Evolutionary conservation across 202 grass and related monocot species (phyloP).

Genomic region (Elaeis oleifera): DNA sequence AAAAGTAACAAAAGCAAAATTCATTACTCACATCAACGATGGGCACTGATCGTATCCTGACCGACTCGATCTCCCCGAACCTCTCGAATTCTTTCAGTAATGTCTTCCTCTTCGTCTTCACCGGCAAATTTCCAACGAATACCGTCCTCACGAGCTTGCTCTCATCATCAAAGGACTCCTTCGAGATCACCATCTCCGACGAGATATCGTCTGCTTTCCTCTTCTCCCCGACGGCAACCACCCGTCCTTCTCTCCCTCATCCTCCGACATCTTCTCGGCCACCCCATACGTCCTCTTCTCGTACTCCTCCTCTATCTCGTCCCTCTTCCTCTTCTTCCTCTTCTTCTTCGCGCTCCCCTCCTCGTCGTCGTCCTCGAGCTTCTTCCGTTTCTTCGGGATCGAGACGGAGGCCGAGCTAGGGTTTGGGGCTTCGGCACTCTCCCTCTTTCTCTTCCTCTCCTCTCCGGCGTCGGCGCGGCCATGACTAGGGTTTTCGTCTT

Average conservation of each 20-base stretch:
- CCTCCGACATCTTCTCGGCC: conserved; percentile 1
- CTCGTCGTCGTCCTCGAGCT: neutral
- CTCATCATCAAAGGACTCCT: conserved; percentile 71
- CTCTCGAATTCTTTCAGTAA: conserved; percentile 57
- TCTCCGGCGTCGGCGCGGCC: neutral
- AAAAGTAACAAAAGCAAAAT: neutral
- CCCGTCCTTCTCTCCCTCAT: neutral
- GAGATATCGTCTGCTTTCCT: conserved; percentile 50
- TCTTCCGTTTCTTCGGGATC: conserved; percentile 23
- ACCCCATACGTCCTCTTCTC: conserved; percentile 21
- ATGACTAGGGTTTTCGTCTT: neutral
- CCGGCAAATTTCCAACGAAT: conserved; percentile 89
- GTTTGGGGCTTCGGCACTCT: conserved; percentile 4
- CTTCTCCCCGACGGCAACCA: conserved; percentile 44
- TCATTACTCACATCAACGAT: conserved; percentile 55
- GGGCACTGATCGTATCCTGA: conserved; percentile 87
- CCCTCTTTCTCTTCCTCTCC: conserved; percentile 16
- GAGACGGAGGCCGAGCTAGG: conserved; percentile 2
- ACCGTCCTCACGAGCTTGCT: conserved; percentile 75
- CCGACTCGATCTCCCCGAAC: conserved; percentile 72
- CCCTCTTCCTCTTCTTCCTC: conserved; percentile 52
- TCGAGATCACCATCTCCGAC: neutral
- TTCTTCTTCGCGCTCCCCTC: conserved; percentile 2
- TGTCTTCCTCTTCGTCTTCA: conserved; percentile 59
- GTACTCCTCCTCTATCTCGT: conserved; percentile 32